A percentile compares a stretch with the other conserved stretches of the same genome.
Evolutionary conservation across 176 grass and related monocot genomes (phyloP).

Genomic region (Pontederia crassipes): DNA sequence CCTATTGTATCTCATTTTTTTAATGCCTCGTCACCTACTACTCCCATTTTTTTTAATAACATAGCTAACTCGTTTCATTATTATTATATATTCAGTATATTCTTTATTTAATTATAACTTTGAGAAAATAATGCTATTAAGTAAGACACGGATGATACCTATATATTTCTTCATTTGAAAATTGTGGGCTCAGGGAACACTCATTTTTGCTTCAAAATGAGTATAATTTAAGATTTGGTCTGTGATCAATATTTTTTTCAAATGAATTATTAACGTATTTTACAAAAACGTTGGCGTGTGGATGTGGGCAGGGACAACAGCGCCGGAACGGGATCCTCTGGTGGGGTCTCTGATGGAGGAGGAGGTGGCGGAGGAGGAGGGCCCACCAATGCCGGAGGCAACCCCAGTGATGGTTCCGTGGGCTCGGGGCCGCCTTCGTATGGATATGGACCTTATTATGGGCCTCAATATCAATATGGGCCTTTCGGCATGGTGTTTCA

Average conservation of each 20-base stretch:
- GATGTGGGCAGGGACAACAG: conserved; percentile 31
- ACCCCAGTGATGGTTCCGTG: too few relatives aligned
- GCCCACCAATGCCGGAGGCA: background rate
- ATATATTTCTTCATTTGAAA: too few relatives aligned
- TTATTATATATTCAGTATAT: too few relatives aligned
- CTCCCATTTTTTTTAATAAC: background rate
- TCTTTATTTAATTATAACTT: too few relatives aligned
- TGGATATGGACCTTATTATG: too few relatives aligned
- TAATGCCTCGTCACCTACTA: background rate
- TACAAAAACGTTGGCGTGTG: background rate
- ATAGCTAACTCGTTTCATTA: too few relatives aligned
- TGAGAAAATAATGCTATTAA: too few relatives aligned
- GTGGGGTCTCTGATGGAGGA: background rate
- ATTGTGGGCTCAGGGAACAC: too few relatives aligned
- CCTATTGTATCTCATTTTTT: background rate
- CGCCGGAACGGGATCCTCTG: conserved; percentile 2
- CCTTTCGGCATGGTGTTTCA: conserved; percentile 46
- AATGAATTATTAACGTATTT: background rate
- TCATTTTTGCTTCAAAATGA: too few relatives aligned
- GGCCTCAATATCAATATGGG: conserved; percentile 13
- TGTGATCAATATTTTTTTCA: conserved; percentile 7
- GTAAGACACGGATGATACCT: too few relatives aligned
- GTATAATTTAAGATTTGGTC: conserved; percentile 2
- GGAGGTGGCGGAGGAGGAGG: background rate
- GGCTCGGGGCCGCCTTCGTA: too few relatives aligned